These are phyloP conservation scores for Paraphaeosphaeria sporulosa DNA, from an alignment of 2,329 filamentous ascomycete species.

Conservation along the genomic window DNA sequence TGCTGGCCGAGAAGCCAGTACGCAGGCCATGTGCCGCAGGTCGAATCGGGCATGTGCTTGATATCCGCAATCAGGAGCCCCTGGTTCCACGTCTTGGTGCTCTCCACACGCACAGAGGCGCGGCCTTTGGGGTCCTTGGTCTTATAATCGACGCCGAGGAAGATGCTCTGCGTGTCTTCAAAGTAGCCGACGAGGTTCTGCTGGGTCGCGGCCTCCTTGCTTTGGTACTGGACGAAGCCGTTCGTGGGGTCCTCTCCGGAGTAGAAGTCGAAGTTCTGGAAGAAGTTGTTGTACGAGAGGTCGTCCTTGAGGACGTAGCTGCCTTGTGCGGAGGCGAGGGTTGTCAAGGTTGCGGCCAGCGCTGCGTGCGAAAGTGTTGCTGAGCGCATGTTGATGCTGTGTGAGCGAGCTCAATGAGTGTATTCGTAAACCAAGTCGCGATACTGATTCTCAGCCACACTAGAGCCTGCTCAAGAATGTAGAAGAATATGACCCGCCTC, in stretches of 20 bases:
- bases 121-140: conserved; percentile 37
- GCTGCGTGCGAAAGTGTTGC: conserved; percentile 1
- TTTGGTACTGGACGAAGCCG: conserved; percentile 42
- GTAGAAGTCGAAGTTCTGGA: conserved; percentile 42
- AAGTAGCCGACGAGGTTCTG: conserved; percentile 30
- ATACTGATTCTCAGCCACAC: not conserved
- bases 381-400: conserved; percentile 6
- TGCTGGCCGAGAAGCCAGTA: conserved; percentile 40
- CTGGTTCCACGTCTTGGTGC: conserved; percentile 39
- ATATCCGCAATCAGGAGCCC: conserved; percentile 46
- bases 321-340: not conserved
- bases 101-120: conserved; percentile 39
- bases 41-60: conserved; percentile 42
- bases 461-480: conserved; percentile 13
- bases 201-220: conserved; percentile 20
- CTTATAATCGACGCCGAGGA: conserved; percentile 54
- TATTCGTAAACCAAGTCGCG: not conserved
- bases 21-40: conserved; percentile 45
- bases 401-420: not conserved
- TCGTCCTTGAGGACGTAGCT: conserved; percentile 37
- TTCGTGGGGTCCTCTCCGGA: conserved; percentile 36
- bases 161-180: conserved; percentile 30
- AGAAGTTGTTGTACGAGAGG: conserved; percentile 42
- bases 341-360: not conserved
- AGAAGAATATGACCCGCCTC: not conserved